Percentiles rank a stretch among this genome's conserved stretches.
phyloP scores from a whole-genome alignment of 805 yeast species.

The Teunomyces barrocoloradensis region DNA sequence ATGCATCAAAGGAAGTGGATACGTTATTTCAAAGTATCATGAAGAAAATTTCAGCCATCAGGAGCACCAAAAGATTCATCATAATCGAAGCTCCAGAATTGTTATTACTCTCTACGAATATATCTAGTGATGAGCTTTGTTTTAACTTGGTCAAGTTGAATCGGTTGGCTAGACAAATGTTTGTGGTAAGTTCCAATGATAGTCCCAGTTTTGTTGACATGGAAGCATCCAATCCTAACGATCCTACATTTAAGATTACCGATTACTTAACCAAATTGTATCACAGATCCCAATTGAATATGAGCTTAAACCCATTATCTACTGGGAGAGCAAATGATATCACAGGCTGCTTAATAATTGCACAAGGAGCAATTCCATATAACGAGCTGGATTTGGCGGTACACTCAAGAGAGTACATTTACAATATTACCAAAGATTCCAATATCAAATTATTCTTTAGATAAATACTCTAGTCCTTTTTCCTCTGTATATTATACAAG shows the following conservation, averaged over 20 bases:
- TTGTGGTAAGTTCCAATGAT: slow-evolving; percentile 39
- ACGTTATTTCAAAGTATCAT: slow-evolving; percentile 18
- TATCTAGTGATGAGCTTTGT: slow-evolving; percentile 34
- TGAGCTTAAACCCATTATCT: slow-evolving; percentile 63
- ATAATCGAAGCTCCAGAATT: slow-evolving; percentile 50
- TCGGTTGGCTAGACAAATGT: slow-evolving; percentile 28
- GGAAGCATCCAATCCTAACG: slow-evolving; percentile 16
- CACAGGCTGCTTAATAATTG: slow-evolving; percentile 65
- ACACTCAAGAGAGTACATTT: slow-evolving; percentile 63
- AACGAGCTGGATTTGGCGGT: slow-evolving; percentile 22
- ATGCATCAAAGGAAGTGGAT: slow-evolving; percentile 13
- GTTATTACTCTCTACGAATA: slow-evolving; percentile 41
- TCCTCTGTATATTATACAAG: slow-evolving; percentile 50
- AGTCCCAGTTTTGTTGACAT: slow-evolving; percentile 32
- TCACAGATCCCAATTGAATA: slow-evolving; percentile 49
- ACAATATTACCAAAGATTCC: slow-evolving; percentile 55
- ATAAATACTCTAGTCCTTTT: slow-evolving; percentile 22
- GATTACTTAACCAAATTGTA: slow-evolving; percentile 48
- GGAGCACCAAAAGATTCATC: slow-evolving; percentile 19
- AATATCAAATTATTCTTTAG: slow-evolving; percentile 44
- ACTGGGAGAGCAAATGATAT: slow-evolving; percentile 84
- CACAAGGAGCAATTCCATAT: slow-evolving; percentile 52
- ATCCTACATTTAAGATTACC: slow-evolving; percentile 41
- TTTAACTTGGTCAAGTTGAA: slow-evolving; percentile 32
- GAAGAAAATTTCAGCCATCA: slow-evolving; percentile 6